A percentile compares a stretch with the other conserved stretches of the same genome.
These are phyloP conservation scores for Mucor piriformis DNA, from an alignment of 371 early-diverging fungal genomes.

Conservation along the genomic window DNA sequence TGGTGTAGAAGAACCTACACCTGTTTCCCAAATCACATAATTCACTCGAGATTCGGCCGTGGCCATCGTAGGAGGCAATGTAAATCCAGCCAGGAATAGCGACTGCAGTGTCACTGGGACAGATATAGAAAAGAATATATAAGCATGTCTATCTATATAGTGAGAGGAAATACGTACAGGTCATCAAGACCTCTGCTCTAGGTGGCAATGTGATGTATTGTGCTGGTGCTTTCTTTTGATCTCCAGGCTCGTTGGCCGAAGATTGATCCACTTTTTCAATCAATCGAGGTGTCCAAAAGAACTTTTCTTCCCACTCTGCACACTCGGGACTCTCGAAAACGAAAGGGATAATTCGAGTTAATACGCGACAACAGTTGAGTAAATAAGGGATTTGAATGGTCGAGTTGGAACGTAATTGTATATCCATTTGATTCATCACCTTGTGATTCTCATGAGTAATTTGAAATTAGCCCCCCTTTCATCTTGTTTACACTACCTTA, in stretches of 20 bases:
- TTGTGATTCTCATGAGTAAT: conserved; percentile 20
- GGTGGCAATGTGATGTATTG: conserved; percentile 19
- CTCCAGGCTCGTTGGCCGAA: background rate
- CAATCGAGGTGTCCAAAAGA: conserved; percentile 52
- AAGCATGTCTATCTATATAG: too few species aligned
- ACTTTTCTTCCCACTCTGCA: conserved; percentile 55
- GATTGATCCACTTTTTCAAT: conserved; percentile 2
- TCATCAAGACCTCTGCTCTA: conserved; percentile 25
- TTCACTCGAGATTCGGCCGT: conserved; percentile 47
- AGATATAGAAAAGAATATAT: too few species aligned
- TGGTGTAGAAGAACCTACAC: conserved; percentile 65
- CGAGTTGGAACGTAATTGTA: conserved; percentile 38
- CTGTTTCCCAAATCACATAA: conserved; percentile 81
- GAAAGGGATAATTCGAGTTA: conserved; percentile 79
- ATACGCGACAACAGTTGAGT: conserved; percentile 74
- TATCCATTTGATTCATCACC: conserved; percentile 51
- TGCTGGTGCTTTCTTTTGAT: conserved; percentile 19
- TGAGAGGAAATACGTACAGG: conserved; percentile 8
- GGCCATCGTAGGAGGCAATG: conserved; percentile 61
- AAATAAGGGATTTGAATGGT: conserved; percentile 51
- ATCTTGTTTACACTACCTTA: conserved; percentile 36
- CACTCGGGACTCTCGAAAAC: conserved; percentile 68
- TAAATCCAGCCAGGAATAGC: conserved; percentile 77
- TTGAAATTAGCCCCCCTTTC: background rate
- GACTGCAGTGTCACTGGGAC: conserved; percentile 26